Conservation (phyloP, 139 green algal genomes). For the Picocystis salinarum region DNA sequence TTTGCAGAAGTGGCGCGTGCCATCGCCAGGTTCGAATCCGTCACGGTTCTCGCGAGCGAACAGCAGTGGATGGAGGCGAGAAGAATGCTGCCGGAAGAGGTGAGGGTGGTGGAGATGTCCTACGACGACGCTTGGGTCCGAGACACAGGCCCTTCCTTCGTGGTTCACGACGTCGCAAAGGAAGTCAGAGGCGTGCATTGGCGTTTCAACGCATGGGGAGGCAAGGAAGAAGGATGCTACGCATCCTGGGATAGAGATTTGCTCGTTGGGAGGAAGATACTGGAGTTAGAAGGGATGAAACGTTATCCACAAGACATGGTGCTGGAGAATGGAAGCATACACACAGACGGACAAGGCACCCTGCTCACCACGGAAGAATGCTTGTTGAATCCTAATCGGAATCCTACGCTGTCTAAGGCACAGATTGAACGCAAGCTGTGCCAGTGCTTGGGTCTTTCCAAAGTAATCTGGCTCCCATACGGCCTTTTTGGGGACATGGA, state of each 20-base stretch:
- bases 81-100: constrained; percentile 15
- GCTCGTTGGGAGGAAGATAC: constrained; percentile 16
- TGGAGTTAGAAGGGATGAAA: constrained; percentile 15
- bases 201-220: constrained; percentile 38
- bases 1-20: constrained; percentile 27
- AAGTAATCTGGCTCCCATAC: constrained; percentile 57
- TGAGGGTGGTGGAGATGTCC: constrained; percentile 16
- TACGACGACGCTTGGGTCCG: constrained; percentile 32
- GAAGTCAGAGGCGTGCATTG: constrained; percentile 36
- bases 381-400: constrained; percentile 46
- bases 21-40: constrained; percentile 35
- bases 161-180: constrained; percentile 10
- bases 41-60: constrained; percentile 33
- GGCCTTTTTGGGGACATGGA: constrained; percentile 31
- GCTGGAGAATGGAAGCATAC: constrained; percentile 41
- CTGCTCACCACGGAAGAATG: constrained; percentile 49
- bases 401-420: constrained; percentile 33
- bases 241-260: constrained; percentile 27
- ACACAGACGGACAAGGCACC: constrained; percentile 39
- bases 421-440: constrained; percentile 37
- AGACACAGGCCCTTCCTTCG: constrained; percentile 32
- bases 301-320: constrained; percentile 27
- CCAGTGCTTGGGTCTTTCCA: constrained; percentile 40
- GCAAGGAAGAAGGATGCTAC: constrained; percentile 13
- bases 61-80: constrained; percentile 9